A percentile compares a stretch with the other conserved stretches of the same genome.
Evolutionary conservation across 75 land plant species (phyloP).

Genomic region (Cupressus sempervirens): DNA sequence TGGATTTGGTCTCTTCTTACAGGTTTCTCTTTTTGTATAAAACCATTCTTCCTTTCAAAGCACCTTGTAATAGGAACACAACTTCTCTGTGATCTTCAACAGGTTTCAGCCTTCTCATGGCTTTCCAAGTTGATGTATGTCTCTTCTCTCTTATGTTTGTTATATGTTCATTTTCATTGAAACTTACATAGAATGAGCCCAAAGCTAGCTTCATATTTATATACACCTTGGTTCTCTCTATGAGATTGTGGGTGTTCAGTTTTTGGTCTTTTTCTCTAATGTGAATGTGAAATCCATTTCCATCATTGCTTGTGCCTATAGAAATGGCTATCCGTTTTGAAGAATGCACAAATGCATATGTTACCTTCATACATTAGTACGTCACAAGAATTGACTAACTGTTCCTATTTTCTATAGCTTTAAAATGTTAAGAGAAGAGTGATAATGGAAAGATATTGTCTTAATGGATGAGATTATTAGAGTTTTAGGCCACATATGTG

Average conservation of each 20-base stretch:
- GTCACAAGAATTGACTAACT: too few relatives aligned
- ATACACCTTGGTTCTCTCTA: not conserved
- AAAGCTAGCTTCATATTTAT: not conserved
- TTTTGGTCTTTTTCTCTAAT: too few relatives aligned
- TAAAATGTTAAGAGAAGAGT: too few relatives aligned
- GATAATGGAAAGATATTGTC: not conserved
- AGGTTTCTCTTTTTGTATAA: not conserved
- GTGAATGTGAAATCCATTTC: too few relatives aligned
- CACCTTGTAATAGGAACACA: not conserved
- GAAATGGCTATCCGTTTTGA: too few relatives aligned
- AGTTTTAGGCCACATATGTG: not conserved
- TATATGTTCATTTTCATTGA: not conserved
- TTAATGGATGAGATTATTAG: not conserved
- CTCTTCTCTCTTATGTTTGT: not conserved
- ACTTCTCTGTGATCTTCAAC: not conserved
- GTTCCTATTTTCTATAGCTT: too few relatives aligned
- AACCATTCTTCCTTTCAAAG: not conserved
- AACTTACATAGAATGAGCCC: not conserved
- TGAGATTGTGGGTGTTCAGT: not conserved
- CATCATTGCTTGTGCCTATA: too few relatives aligned
- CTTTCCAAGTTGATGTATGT: not conserved
- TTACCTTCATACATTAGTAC: too few relatives aligned
- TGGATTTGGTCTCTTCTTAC: not conserved
- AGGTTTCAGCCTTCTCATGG: not conserved
- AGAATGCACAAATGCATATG: too few relatives aligned